Conservation (phyloP, 192 early-diverging fungal species). For the Podila verticillata region DNA sequence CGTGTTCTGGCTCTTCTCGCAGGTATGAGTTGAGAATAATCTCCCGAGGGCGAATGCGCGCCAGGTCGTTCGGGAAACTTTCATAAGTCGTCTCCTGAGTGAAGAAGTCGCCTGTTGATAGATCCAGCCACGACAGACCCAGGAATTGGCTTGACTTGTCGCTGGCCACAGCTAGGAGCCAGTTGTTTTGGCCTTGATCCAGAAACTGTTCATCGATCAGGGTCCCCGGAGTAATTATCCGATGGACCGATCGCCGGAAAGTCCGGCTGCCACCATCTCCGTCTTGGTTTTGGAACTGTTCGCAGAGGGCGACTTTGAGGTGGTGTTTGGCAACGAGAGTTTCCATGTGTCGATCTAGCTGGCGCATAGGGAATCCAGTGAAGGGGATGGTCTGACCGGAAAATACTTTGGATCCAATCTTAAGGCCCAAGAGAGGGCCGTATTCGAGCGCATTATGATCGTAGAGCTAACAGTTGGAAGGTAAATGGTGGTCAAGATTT, state of each 20-base stretch:
- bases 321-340: conserved; percentile 68
- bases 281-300: conserved; percentile 61
- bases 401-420: conserved; percentile 75
- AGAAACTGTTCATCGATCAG: conserved; percentile 81
- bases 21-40: conserved; percentile 67
- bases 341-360: conserved; percentile 72
- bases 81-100: conserved; percentile 62
- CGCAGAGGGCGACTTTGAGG: conserved; percentile 74
- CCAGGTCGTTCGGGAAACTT: conserved; percentile 72
- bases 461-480: conserved; percentile 58
- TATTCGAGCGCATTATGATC: conserved; percentile 75
- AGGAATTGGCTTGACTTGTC: conserved; percentile 40
- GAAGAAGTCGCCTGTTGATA: conserved; percentile 91
- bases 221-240: conserved; percentile 90
- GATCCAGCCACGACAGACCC: conserved; percentile 90
- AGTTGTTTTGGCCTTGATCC: conserved; percentile 74
- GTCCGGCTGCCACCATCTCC: conserved; percentile 53
- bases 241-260: conserved; percentile 74
- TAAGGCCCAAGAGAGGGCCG: conserved; percentile 73
- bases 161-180: conserved; percentile 71
- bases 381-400: conserved; percentile 62
- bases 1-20: conserved; percentile 11
- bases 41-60: conserved; percentile 87
- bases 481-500: background rate
- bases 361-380: conserved; percentile 76